phyloP scores from a whole-genome alignment of 495 filamentous ascomycete species.

The Penicillium atrosanguineum region DNA sequence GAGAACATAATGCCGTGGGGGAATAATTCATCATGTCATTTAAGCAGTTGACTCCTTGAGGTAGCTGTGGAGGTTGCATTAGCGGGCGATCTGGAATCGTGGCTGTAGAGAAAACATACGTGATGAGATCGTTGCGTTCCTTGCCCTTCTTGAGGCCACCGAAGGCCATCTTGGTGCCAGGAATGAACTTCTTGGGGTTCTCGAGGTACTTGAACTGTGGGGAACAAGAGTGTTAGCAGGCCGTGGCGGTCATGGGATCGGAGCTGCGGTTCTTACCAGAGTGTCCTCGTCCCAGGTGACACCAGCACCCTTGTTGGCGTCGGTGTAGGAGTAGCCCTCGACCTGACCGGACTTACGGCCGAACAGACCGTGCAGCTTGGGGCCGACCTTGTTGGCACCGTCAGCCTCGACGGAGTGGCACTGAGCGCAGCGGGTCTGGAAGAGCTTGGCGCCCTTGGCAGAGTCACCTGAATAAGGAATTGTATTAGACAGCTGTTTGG shows the following conservation, averaged over 20 bases:
- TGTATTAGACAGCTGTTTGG: slow-evolving; percentile 26
- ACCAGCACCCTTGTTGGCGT: slow-evolving; percentile 98
- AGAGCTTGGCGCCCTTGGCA: slow-evolving; percentile 98
- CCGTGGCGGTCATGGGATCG: slow-evolving; percentile 1
- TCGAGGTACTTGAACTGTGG: slow-evolving; percentile 79
- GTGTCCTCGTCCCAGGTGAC: slow-evolving; percentile 83
- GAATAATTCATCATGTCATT: slow-evolving; percentile 32
- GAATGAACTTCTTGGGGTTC: slow-evolving; percentile 96
- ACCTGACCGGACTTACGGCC: slow-evolving; percentile 90
- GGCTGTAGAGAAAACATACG: slow-evolving; percentile 56
- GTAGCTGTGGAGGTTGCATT: slow-evolving; percentile 45
- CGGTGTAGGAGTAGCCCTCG: slow-evolving; percentile 95
- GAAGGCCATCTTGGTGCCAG: slow-evolving; percentile 99
- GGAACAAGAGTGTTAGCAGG: slow-evolving; percentile 13
- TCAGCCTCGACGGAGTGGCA: slow-evolving; percentile 90
- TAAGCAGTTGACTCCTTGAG: slow-evolving; percentile 64
- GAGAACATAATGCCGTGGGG: slow-evolving; percentile 19
- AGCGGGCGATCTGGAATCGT: background rate
- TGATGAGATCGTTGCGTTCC: slow-evolving; percentile 99
- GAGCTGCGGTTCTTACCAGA: slow-evolving; percentile 58
- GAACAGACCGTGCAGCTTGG: slow-evolving; percentile 95
- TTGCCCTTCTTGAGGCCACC: slow-evolving; percentile 99
- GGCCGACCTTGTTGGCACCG: slow-evolving; percentile 96
- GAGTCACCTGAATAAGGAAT: slow-evolving; percentile 65
- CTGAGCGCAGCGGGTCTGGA: slow-evolving; percentile 98